A percentile compares a stretch with the other conserved stretches of the same genome.
phyloP scores from a whole-genome alignment of 208 protist genomes.

The Naegleria lovaniensis region DNA sequence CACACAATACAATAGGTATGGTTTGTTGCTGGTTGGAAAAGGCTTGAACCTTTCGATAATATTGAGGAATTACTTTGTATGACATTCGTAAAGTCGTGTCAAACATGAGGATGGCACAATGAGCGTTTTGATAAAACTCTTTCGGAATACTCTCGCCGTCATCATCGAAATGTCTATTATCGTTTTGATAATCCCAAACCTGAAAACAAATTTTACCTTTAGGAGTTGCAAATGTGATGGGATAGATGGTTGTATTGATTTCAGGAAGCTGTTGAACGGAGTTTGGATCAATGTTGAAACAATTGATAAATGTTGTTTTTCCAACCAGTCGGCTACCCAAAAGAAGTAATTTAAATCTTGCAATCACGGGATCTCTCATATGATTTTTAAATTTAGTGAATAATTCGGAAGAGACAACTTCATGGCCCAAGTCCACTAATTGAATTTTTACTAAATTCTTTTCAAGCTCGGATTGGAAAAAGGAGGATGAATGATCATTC shows the following conservation, averaged over 20 bases:
- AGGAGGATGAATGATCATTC: too few species aligned
- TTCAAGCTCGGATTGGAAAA: too few species aligned
- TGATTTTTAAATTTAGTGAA: too few species aligned
- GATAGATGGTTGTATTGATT: not conserved
- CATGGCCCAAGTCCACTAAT: too few species aligned
- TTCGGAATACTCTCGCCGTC: not conserved
- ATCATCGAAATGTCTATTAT: not conserved
- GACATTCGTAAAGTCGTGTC: slow-evolving; percentile 99
- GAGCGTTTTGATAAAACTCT: slow-evolving; percentile 58
- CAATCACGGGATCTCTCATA: too few species aligned
- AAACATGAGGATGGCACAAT: slow-evolving; percentile 99
- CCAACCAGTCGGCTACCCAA: not conserved
- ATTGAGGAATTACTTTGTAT: slow-evolving; percentile 99
- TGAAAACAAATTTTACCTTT: not conserved
- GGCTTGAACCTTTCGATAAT: slow-evolving; percentile 47
- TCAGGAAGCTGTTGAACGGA: not conserved
- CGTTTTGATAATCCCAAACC: not conserved
- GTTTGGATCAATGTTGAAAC: not conserved
- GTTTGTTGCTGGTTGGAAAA: slow-evolving; percentile 66
- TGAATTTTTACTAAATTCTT: too few species aligned
- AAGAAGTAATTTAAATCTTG: not conserved
- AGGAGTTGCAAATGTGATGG: not conserved
- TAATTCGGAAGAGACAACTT: too few species aligned
- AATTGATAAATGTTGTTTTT: not conserved
- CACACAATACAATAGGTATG: slow-evolving; percentile 98